Evolutionary conservation across 805 yeast species (phyloP), one percentile per base, ranked within the genome.

Genomic region (Brettanomyces sp.): DNA sequence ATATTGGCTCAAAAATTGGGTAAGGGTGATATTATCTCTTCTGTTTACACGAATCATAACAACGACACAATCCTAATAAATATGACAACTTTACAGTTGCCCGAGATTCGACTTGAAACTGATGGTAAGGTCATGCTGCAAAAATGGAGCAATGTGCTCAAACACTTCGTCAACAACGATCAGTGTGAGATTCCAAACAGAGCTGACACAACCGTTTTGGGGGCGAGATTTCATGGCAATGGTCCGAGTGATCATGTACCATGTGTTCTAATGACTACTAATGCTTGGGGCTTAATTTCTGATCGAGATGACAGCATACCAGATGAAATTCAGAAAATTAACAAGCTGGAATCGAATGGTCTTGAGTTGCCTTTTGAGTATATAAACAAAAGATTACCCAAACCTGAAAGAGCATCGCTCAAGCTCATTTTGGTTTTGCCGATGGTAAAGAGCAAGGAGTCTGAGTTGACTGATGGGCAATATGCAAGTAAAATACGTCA

Each of bases 231-330:
- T 12, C 9, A 28, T 7, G 11, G 32, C 11, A 28, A 28, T 28
- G 11, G 32, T 28, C 32, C 32, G 11, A 36, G 42, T 18, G 40
- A 47, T 23, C 21, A 37, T 2, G 43, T 65, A 6, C 67, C 74
- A 4, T 51, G 76, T 24, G 64, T 65, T 32, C 78, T 76, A 53
- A 58, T 77, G 49, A 72, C 83, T 1, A 65, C 73, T 1, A 79
- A 72, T 50, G 71, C 72, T 1, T 74, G 83, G 79, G 56, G 56
- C 8, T 50, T 72, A 8, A 54, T 76, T 6, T 59, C 56, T 8
- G 47, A 39, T 33, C 33, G 36, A 18, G 57, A 60, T 39, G 45
- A 55, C 12, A 48, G 63, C 13, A 52, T 73, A 1, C 79, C 79
- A 1, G 49, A 52, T 3, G 73, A 70, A 41, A 65, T 73, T 3